phyloP scores from a whole-genome alignment of 1,139 yeast genomes.

The Sugiyamaella xylanicola region DNA sequence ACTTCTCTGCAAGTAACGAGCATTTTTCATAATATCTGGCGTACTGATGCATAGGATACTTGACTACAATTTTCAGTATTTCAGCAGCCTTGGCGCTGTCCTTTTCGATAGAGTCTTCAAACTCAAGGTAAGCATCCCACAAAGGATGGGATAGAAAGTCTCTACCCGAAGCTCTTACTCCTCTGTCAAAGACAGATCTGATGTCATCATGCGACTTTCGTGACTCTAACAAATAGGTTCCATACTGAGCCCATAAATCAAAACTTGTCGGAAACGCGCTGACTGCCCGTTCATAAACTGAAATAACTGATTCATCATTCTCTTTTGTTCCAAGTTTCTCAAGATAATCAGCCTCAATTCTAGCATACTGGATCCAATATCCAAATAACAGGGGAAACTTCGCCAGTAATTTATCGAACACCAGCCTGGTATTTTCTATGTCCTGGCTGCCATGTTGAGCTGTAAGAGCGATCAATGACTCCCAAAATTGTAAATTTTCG shows the following conservation, averaged over 20 bases:
- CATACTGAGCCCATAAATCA: slow-evolving; percentile 75
- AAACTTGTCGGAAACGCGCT: slow-evolving; percentile 55
- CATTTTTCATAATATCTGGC: slow-evolving; percentile 52
- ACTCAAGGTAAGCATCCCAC: slow-evolving; percentile 72
- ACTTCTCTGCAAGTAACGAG: slow-evolving; percentile 32
- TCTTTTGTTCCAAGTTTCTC: background rate
- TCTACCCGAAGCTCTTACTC: slow-evolving; percentile 63
- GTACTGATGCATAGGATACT: slow-evolving; percentile 77
- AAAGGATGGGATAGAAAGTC: slow-evolving; percentile 76
- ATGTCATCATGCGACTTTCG: slow-evolving; percentile 16
- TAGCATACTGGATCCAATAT: slow-evolving; percentile 80
- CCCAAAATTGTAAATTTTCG: slow-evolving; percentile 53
- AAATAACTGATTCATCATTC: slow-evolving; percentile 18
- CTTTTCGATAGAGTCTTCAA: slow-evolving; percentile 48
- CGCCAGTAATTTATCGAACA: slow-evolving; percentile 59
- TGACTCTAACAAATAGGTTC: slow-evolving; percentile 44
- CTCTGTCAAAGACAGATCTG: slow-evolving; percentile 54
- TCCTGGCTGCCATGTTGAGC: slow-evolving; percentile 26
- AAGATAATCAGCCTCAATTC: slow-evolving; percentile 57
- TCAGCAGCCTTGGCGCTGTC: slow-evolving; percentile 25
- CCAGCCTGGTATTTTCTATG: slow-evolving; percentile 12
- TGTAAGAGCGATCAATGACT: slow-evolving; percentile 45
- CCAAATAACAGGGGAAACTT: slow-evolving; percentile 73
- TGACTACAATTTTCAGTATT: slow-evolving; percentile 48
- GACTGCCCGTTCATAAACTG: slow-evolving; percentile 58